Evolutionary conservation across 1,284 basidiomycete species (phyloP), one percentile per base, ranked within the genome.

Genomic region (Takashimella tepidaria): DNA sequence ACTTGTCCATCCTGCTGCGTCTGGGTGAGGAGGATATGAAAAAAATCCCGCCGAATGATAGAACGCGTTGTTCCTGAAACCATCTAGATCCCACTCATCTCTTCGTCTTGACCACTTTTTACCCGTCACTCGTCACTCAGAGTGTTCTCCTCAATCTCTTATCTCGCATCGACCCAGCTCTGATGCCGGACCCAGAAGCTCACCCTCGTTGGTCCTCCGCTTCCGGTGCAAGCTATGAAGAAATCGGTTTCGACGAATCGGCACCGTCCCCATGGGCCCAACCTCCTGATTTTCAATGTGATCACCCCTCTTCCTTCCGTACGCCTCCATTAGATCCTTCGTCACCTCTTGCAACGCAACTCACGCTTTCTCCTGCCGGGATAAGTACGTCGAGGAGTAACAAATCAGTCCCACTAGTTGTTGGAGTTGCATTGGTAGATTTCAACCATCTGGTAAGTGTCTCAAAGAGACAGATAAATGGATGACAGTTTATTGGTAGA

Each of bases 361-460:
- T 46, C 50, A 20, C 11, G 24, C 19, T 8, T 20, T 43, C 42
- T 10, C 21, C 27, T 4, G 37, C 46, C 24, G 51, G 31, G 3
- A 26, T 45, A 16, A 44, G 41, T 3, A 23, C 24, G n/a, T 23
- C 11, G 22, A 44, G 41, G 10, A 31, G 27, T 6, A 22, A 13
- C 55, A 60, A 24, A 49, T 46, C 12, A n/a, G 50, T 55, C 40
- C 58, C 56, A 4, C 51, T 69, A 2, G 69, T 92, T 16, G 78
- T 91, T 6, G 90, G 90, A 4, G 84, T 92, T 50, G 90, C 88
- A 2, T 77, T 93, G 20, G 86, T 93, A 25, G 90, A 93, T 68
- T 93, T 93, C 69, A 91, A 93, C 70, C 90, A 93, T 73, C 73
- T 92, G 66, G 89, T 90, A 67, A 66, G 81, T 55, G n/a, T n/a